Evolutionary conservation across 1,284 basidiomycete genomes (phyloP), one percentile per base, ranked within the genome.

Genomic region (Fomitopsis palustris): DNA sequence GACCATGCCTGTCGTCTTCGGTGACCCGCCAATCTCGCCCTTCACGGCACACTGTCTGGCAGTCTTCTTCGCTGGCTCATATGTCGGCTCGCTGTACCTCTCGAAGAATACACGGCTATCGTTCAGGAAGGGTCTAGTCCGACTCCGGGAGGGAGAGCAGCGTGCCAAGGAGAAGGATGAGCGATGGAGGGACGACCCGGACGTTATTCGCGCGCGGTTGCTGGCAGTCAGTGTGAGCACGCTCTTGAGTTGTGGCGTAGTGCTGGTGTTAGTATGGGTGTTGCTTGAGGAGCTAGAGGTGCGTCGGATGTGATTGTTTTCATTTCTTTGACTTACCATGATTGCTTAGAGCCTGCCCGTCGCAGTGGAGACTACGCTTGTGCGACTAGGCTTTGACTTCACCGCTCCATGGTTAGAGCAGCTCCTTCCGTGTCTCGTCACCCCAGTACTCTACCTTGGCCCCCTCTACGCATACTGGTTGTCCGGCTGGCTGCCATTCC

Each of bases 401-500:
- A 38, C 56, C 31, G 14, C 37, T 31, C 70, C 58, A 69, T 45
- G 59, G 58, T 53, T 62, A 52, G 51, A 60, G 62, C 27, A 61
- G 59, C 38, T 83, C 39, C 70, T 78, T 2, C 81, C 92, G 0
- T 87, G 87, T 65, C 70, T 92, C 10, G 77, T 97, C 31, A 88
- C 90, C 0, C 90, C 92, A 0, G 64, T 85, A 2, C 80, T 98
- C n/a, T 96, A 92, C 71, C 71, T 87, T 3, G 96, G 96, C 0
- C 93, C 95, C 0, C 74, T 98, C 0, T 93, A 90, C 66, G 84
- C 82, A 5, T 75, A 68, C 16, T 89, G 75, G 62, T 75, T 95
- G 1, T 77, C 77, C 6, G 67, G 73, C 3, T 69, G 77, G 7
- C 77, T 95, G 2, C 92, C 93, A 0, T 79, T 85, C 10, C 90